Percentiles rank a stretch among this genome's conserved stretches.
These are phyloP conservation scores for Crithidia sp. DNA, from an alignment of 208 protist genomes.

Conservation along the genomic window DNA sequence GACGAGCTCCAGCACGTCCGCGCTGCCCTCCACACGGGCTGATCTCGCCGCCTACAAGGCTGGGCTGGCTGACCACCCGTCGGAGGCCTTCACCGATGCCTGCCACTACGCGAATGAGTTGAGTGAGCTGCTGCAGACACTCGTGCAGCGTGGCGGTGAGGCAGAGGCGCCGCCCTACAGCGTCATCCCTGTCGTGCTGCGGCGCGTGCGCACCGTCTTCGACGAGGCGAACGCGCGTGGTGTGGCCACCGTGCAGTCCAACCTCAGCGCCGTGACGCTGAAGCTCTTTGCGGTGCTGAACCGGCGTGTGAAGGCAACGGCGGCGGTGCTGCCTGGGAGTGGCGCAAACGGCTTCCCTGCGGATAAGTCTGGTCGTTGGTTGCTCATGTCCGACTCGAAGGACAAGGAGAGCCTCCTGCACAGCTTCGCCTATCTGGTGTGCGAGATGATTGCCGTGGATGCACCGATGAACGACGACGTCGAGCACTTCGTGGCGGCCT, in stretches of 20 bases:
- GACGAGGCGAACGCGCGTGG: slow-evolving; percentile 54
- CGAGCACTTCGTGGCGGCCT: slow-evolving; percentile 55
- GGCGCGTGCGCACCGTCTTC: slow-evolving; percentile 64
- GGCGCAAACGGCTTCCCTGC: neutral
- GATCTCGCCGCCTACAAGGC: slow-evolving; percentile 40
- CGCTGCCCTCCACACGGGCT: neutral
- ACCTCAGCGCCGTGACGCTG: slow-evolving; percentile 46
- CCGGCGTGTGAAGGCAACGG: slow-evolving; percentile 43
- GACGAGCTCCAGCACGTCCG: neutral
- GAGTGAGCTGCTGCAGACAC: slow-evolving; percentile 36
- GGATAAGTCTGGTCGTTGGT: slow-evolving; percentile 6
- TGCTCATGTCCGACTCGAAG: slow-evolving; percentile 27
- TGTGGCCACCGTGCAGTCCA: slow-evolving; percentile 47
- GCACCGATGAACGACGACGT: slow-evolving; percentile 46
- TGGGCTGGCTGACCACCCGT: slow-evolving; percentile 26
- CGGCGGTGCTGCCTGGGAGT: slow-evolving; percentile 1
- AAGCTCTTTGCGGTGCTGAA: slow-evolving; percentile 62
- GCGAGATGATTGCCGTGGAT: slow-evolving; percentile 66
- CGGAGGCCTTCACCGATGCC: slow-evolving; percentile 48
- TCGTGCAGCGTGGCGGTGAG: slow-evolving; percentile 36
- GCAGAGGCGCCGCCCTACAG: slow-evolving; percentile 45
- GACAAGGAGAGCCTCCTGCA: slow-evolving; percentile 45
- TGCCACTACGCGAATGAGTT: slow-evolving; percentile 62
- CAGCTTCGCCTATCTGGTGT: slow-evolving; percentile 60
- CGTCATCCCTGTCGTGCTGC: slow-evolving; percentile 64